Evolutionary conservation across 1,284 basidiomycete species (phyloP).

Genomic region (Ustilago trichophora): DNA sequence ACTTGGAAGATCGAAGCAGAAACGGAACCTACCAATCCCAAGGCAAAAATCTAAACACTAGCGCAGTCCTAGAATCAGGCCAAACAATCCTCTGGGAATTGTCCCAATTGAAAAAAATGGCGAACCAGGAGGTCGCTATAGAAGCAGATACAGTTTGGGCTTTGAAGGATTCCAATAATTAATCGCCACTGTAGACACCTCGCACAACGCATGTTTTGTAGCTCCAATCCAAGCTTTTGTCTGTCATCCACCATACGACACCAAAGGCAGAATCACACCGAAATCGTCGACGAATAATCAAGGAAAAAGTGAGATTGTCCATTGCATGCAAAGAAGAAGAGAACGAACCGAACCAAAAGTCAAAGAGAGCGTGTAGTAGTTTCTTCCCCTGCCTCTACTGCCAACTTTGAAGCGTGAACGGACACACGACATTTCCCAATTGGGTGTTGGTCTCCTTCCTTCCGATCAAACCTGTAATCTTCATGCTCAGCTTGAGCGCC

Average conservation of each 20-base stretch:
- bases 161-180: slow-evolving; percentile 27
- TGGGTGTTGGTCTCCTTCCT: slow-evolving; percentile 43
- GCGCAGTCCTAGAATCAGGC: slow-evolving; percentile 13
- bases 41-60: slow-evolving; percentile 16
- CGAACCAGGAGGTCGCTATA: not conserved
- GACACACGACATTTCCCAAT: slow-evolving; percentile 39
- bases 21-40: slow-evolving; percentile 18
- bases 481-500: slow-evolving; percentile 40
- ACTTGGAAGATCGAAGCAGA: slow-evolving; percentile 22
- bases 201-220: no score
- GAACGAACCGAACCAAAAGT: no score
- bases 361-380: no score
- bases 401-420: slow-evolving; percentile 40
- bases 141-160: slow-evolving; percentile 18
- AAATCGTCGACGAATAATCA: no score
- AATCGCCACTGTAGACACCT: no score
- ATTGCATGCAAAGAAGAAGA: no score
- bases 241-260: no score
- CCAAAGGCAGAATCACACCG: no score
- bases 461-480: slow-evolving; percentile 48
- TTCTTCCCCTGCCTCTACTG: slow-evolving; percentile 7
- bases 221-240: no score
- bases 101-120: not conserved
- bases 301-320: no score
- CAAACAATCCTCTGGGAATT: slow-evolving; percentile 37